phyloP scores from a whole-genome alignment of 345 rosid genomes.

The Bruguiera gymnorhiza region DNA sequence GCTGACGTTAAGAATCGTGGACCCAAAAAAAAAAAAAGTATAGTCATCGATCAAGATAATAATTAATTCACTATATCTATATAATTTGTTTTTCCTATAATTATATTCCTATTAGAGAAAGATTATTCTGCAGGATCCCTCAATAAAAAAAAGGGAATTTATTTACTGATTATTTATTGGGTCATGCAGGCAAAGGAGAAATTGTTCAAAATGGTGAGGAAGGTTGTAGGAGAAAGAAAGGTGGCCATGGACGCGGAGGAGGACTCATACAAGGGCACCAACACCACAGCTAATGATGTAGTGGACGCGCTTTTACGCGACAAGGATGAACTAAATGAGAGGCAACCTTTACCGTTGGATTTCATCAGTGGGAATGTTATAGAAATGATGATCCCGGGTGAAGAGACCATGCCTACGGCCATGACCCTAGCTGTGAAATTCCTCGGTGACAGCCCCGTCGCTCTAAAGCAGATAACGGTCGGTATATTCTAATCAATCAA shows the following conservation, averaged over 20 bases:
- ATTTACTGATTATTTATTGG: neutral
- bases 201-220: slow-evolving; percentile 55
- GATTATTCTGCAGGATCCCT: no score
- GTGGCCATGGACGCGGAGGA: slow-evolving; percentile 23
- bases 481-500: neutral
- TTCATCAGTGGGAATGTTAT: slow-evolving; percentile 64
- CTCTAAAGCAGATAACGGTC: slow-evolving; percentile 63
- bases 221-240: slow-evolving; percentile 62
- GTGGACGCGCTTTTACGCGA: slow-evolving; percentile 66
- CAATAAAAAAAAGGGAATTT: neutral
- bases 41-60: no score
- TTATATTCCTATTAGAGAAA: no score
- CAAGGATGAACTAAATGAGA: slow-evolving; percentile 41
- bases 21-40: no score
- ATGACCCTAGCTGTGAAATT: slow-evolving; percentile 87
- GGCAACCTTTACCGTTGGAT: slow-evolving; percentile 62
- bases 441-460: slow-evolving; percentile 62
- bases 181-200: slow-evolving; percentile 72
- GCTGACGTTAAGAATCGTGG: no score
- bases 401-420: slow-evolving; percentile 85
- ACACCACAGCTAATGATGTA: slow-evolving; percentile 36
- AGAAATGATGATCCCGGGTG: slow-evolving; percentile 99
- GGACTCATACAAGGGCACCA: neutral
- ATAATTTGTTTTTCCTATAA: no score
- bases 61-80: no score